Evolutionary conservation across 495 filamentous ascomycete species (phyloP), one percentile per base, ranked within the genome.

Genomic region (Hypoxylon rickii): DNA sequence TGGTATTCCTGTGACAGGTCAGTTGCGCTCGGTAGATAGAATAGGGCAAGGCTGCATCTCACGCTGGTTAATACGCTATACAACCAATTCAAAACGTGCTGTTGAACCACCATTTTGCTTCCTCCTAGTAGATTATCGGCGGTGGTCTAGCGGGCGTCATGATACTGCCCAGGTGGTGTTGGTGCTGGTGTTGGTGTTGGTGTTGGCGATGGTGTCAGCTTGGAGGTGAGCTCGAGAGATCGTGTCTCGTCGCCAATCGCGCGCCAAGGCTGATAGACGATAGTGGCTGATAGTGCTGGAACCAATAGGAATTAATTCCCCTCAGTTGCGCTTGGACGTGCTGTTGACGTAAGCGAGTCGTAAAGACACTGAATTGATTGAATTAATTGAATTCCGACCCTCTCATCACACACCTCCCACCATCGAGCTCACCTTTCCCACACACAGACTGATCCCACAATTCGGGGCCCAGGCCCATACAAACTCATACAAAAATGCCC

Each of bases 1-100:
- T 84, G 86, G 66, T 98, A 97, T 80, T 96, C 90, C 93, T 97
- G 63, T 26, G 3, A 18, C 7, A 38, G 13, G 34, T 34, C 8
- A 38, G 34, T 5, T 5, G 34, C 18, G 34, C 3, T 18, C 8
- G 12, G n/a, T 12, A 7, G 4, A n/a, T n/a, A 10, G 3, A 36
- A n/a, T 36, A 12, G 5, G 5, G 26, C 26, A 36, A 4, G 4
- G 32, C 6, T 33, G 46, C 21, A 33, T 54, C 76, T 66, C 76
- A 94, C 92, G 71, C 86, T 90, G 31, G 82, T 87, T 46, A 98
- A 68, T 37, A 96, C 86, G 69, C 88, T 94, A 73, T 96, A 95
- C 1, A 98, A 85, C 94, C 94, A 98, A 70, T 89, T 89, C 47
- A 97, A 80, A 34, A 95, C 86, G 71, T 90, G 88, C 66, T 94